phyloP scores from a whole-genome alignment of 1,284 basidiomycete species.

The Omphalotus olearius region DNA sequence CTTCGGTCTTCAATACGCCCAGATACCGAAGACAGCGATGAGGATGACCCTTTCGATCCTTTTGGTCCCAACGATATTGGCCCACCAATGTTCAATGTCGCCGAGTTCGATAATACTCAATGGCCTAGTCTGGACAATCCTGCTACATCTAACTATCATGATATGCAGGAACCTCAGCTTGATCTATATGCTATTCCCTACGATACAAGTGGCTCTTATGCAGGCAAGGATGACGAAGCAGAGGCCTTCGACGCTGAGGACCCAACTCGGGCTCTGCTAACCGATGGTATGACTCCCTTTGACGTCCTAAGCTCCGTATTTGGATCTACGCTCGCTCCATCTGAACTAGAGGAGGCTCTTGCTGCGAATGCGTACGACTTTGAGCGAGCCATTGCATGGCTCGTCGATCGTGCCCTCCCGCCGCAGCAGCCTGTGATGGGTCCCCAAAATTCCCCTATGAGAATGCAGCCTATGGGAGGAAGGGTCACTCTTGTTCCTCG shows the following conservation, averaged over 20 bases:
- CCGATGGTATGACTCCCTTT: conserved; percentile 93
- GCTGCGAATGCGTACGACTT: conserved; percentile 90
- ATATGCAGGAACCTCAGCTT: conserved; percentile 26
- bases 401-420: conserved; percentile 70
- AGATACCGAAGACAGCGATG: conserved; percentile 54
- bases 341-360: conserved; percentile 91
- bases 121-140: conserved; percentile 51
- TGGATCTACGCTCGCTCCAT: conserved; percentile 80
- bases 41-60: conserved; percentile 75
- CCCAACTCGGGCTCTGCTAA: conserved; percentile 53
- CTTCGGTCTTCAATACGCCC: conserved; percentile 59
- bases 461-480: conserved; percentile 57
- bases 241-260: conserved; percentile 47
- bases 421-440: conserved; percentile 21
- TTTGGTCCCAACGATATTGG: conserved; percentile 45
- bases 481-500: conserved; percentile 60
- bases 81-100: conserved; percentile 51
- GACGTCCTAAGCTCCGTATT: conserved; percentile 95
- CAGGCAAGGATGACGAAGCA: conserved; percentile 26
- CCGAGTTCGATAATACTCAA: conserved; percentile 54
- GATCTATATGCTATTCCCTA: conserved; percentile 25
- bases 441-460: conserved; percentile 39
- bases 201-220: conserved; percentile 18
- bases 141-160: conserved; percentile 35
- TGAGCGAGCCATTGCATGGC: conserved; percentile 89